A percentile compares a stretch with the other conserved stretches of the same genome.
Evolutionary conservation across 1,139 yeast genomes (phyloP).

Genomic region (Geotrichum candidum): DNA sequence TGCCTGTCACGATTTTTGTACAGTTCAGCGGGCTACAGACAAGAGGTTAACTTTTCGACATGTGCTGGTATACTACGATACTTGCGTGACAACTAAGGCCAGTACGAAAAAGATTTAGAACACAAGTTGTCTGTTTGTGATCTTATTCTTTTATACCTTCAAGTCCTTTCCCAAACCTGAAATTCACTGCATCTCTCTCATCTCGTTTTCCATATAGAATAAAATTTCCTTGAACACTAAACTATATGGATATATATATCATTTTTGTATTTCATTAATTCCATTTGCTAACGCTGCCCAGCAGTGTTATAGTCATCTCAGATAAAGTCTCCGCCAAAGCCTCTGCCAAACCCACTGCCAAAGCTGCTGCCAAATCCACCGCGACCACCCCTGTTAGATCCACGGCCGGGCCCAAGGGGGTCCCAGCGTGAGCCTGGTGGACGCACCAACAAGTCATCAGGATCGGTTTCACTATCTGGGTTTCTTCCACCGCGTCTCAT

Average conservation of each 20-base stretch:
- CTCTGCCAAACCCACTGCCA: conserved; percentile 8
- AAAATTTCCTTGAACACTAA: not conserved
- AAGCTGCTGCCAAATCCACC: conserved; percentile 10
- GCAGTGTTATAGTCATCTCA: not conserved
- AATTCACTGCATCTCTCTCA: not conserved
- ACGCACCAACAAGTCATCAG: conserved; percentile 8
- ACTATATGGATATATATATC: not conserved
- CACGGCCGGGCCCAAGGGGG: conserved; percentile 12
- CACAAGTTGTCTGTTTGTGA: too few relatives aligned
- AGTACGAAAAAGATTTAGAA: too few relatives aligned
- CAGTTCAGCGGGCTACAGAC: not conserved
- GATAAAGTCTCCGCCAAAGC: conserved; percentile 11
- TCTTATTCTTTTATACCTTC: too few relatives aligned
- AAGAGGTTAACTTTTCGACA: not conserved
- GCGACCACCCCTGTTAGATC: conserved; percentile 2
- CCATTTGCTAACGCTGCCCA: not conserved
- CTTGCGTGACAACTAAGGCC: not conserved
- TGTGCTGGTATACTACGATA: not conserved
- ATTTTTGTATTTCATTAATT: not conserved
- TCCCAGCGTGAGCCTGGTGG: conserved; percentile 17
- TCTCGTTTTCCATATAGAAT: not conserved
- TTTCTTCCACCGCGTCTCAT: conserved; percentile 1
- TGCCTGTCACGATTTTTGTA: not conserved
- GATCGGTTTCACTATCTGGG: not conserved
- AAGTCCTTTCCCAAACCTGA: not conserved